Percentiles rank a stretch among this genome's conserved stretches.
phyloP scores from a whole-genome alignment of 139 green algal species.

The Edaphochlamys debaryana region DNA sequence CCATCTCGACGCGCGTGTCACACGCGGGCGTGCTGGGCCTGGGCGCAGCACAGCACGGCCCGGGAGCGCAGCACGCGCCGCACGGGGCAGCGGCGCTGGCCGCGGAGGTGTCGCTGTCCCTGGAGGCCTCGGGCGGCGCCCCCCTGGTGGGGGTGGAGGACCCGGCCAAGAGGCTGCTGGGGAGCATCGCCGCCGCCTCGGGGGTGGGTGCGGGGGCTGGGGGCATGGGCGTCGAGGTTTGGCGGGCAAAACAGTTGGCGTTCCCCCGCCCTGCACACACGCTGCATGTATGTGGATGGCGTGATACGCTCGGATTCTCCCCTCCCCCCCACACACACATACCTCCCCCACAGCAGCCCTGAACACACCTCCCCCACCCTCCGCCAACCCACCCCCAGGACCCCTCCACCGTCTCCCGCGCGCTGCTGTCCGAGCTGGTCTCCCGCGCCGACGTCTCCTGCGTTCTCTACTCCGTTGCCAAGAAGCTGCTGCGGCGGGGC shows the following conservation, averaged over 20 bases:
- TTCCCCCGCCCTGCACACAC: no score
- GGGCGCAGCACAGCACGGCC: no score
- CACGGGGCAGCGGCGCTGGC: no score
- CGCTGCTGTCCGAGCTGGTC: slow-evolving; percentile 36
- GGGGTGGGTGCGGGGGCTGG: not conserved
- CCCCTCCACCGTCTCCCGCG: slow-evolving; percentile 17
- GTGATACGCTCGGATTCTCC: no score
- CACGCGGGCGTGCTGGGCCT: no score
- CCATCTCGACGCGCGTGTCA: no score
- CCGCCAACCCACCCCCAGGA: not conserved
- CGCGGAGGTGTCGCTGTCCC: no score
- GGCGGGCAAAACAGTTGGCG: not conserved
- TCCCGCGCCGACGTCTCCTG: slow-evolving; percentile 31
- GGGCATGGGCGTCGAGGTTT: not conserved
- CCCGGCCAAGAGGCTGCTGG: slow-evolving; percentile 40
- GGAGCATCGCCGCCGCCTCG: not conserved
- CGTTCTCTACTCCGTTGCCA: slow-evolving; percentile 43
- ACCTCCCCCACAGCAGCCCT: no score
- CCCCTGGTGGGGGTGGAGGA: slow-evolving; percentile 4
- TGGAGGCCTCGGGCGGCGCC: no score
- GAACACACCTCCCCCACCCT: no score
- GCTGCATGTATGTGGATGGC: not conserved
- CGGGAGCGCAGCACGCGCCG: no score
- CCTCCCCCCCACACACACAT: no score
- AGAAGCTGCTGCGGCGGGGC: slow-evolving; percentile 31